Conservation (phyloP, 2,329 filamentous ascomycete species). For the Elsinoe arachidis region DNA sequence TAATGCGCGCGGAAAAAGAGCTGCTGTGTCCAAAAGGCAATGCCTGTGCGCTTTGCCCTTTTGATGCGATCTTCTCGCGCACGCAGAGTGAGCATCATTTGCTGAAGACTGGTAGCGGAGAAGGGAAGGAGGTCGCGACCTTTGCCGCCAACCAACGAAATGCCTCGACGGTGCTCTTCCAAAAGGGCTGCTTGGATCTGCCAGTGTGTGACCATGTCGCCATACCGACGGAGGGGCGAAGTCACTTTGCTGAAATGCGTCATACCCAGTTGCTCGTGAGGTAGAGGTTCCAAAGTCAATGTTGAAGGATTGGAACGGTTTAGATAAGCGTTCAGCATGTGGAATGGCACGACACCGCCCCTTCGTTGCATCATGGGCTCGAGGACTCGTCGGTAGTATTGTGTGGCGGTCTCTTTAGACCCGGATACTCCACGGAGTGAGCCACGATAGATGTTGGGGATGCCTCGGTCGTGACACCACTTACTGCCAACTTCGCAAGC, state of each 20-base stretch:
- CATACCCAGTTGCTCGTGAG: slow-evolving; percentile 44
- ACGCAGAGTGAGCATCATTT: slow-evolving; percentile 39
- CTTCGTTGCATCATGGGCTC: slow-evolving; percentile 30
- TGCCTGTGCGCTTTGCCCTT: slow-evolving; percentile 27
- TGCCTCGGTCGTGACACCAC: slow-evolving; percentile 44
- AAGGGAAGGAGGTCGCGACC: slow-evolving; percentile 41
- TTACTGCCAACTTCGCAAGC: slow-evolving; percentile 42
- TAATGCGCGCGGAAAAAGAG: slow-evolving; percentile 51
- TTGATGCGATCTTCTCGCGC: slow-evolving; percentile 38
- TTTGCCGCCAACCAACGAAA: slow-evolving; percentile 30
- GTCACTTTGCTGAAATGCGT: slow-evolving; percentile 50
- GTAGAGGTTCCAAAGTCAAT: slow-evolving; percentile 39
- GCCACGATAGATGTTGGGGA: slow-evolving; percentile 45
- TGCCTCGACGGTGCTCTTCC: slow-evolving; percentile 42
- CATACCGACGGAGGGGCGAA: slow-evolving; percentile 52
- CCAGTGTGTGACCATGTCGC: slow-evolving; percentile 54
- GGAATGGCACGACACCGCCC: slow-evolving; percentile 27
- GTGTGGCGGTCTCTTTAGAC: slow-evolving; percentile 14
- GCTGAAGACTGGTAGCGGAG: slow-evolving; percentile 37
- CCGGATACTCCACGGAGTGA: slow-evolving; percentile 20
- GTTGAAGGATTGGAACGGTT: slow-evolving; percentile 34
- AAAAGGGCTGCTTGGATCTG: slow-evolving; percentile 55
- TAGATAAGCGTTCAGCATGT: slow-evolving; percentile 35
- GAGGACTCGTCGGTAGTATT: slow-evolving; percentile 29
- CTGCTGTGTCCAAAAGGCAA: slow-evolving; percentile 43